Evolutionary conservation across 352 stramenopile genomes (phyloP), one percentile per base, ranked within the genome.

Genomic region (Globisporangium viniferum): DNA sequence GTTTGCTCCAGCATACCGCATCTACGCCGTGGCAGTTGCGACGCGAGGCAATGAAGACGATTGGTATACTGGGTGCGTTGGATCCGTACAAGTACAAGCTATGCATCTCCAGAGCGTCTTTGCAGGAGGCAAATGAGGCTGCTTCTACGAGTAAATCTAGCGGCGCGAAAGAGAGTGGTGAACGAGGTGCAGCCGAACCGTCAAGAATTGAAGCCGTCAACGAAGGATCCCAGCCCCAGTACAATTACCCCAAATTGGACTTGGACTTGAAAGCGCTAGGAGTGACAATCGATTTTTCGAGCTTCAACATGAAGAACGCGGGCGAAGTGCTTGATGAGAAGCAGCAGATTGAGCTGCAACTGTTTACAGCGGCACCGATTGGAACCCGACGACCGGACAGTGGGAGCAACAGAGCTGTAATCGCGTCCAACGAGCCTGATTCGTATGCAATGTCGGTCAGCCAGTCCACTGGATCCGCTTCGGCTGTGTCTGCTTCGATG

Each of bases 51-150:
- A 98, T 99, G 83, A 90, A 98, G 63, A 98, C 94, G 0, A 95
- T 99, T 55, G 97, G 97, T 24, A 97, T 99, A 63, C 73, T 99
- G 2, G 88, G 88, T 18, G 97, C 97, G 5, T 68, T 99, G 14
- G 97, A 99, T 68, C 97, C 97, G 48, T 98, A 99, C 86, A 92
- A 97, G 49, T 98, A 98, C 82, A 93, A 93, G 60, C 59, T 96
- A 35, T 92, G 82, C 59, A 72, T 92, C 14, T 92, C 88, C 36
- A 73, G 84, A 35, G 81, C 78, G 14, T 90, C 84, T 7, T 72
- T 94, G 58, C 74, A 88, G 15, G 77, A 93, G 73, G 84, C 80
- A 0, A 90, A 94, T 36, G 82, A 93, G 22, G 71, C 49, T 4
- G 80, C 73, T 8, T 76, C 68, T 5, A 83, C 68, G 4, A 69